These are phyloP conservation scores for Colletotrichum sp. DNA, from an alignment of 2,329 filamentous ascomycete species.

Conservation along the genomic window DNA sequence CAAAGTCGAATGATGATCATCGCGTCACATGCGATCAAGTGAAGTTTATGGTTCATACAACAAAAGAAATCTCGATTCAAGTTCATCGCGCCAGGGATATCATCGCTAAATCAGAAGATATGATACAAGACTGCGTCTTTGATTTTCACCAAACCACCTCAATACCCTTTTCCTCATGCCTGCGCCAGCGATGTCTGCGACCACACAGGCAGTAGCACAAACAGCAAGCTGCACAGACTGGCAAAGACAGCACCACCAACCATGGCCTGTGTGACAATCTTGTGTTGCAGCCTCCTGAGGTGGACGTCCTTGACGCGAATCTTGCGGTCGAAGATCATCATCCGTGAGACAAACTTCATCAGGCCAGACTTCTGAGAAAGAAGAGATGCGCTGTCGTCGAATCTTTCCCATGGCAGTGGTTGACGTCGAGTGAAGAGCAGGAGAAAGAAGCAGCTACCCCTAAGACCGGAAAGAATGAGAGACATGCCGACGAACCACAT, in stretches of 20 bases:
- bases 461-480: conserved; percentile 46
- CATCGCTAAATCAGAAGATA: neutral
- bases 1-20: neutral
- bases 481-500: conserved; percentile 50
- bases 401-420: conserved; percentile 52
- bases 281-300: conserved; percentile 46
- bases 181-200: conserved; percentile 29
- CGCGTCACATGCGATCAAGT: fast-evolving
- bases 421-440: conserved; percentile 51
- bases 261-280: conserved; percentile 48
- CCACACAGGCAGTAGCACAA: conserved; percentile 51
- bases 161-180: neutral
- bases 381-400: conserved; percentile 40
- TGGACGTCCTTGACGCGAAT: conserved; percentile 48
- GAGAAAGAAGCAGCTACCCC: conserved; percentile 53
- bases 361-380: conserved; percentile 29
- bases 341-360: conserved; percentile 34
- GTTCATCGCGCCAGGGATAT: neutral
- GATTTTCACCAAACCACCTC: neutral
- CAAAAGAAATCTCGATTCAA: neutral
- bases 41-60: fast-evolving
- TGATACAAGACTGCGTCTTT: neutral
- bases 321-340: conserved; percentile 55
- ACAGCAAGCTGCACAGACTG: conserved; percentile 39
- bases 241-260: conserved; percentile 42